Base-by-base conservation (phyloP, 768 basidiomycete genomes). In the Kwoniella sp. region DNA sequence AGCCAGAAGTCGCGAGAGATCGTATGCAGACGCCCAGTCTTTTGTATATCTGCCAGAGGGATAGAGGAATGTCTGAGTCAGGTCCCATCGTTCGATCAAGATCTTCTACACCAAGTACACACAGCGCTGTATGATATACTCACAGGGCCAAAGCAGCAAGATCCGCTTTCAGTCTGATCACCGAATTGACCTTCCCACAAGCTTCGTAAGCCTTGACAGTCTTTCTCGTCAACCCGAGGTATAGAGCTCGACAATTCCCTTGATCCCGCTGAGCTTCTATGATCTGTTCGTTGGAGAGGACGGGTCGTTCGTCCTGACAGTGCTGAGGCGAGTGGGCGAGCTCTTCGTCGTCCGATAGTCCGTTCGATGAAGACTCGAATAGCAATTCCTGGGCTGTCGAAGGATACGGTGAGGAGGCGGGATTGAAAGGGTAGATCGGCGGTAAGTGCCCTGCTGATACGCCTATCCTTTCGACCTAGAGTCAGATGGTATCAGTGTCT, bases 131-230 rank as follows among this genome's bases (percentile, higher is more conserved):
- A 20, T n/a, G 37, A 15, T 3, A 41, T 26, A 52, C 92, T 69
- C 82, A 97, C 95, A 89, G 80, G 69, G 97, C 93, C 38, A 98
- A 85, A 17, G 90, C 91, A 2, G 93, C 95, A 17, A 97, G 83
- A 72, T 86, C 88, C 1, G 90, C 91, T 67, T 93, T 90, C 55
- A 97, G 81, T 71, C 89, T 90, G 37, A 94, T 82, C 11, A 92
- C 93, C 75, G 90, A 91, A 73, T 95, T 90, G 55, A 88, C 85
- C 50, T 93, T 86, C 20, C 88, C 89, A n/a, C 89, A 89, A 69
- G 86, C 88, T 55, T 87, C 88, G 73, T 92, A 96, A 68, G 89
- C 85, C 53, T 92, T 90, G 61, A 96, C 90, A 4, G 92, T 88
- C 58, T 88, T 87, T 73, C 93, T 90, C 2, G 91, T 91, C 48